Percentiles rank a stretch among this genome's conserved stretches.
Conservation (phyloP, 2,329 filamentous ascomycete species). For the Verticillium albo-atrum region DNA sequence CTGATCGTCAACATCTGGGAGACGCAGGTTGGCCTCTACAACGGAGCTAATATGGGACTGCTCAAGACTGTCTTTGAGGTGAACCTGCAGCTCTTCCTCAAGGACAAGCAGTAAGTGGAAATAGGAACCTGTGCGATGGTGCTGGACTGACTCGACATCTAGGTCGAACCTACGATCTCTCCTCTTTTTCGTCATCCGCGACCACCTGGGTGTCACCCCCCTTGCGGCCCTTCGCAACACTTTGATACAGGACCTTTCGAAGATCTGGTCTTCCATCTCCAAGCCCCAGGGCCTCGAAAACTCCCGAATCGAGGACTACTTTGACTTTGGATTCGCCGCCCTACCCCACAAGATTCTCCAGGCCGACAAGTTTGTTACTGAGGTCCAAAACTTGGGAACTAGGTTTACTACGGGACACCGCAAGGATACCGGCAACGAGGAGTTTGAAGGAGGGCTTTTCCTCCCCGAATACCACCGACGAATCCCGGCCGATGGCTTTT, state of each 20-base stretch:
- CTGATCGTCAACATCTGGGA: slow-evolving; percentile 99
- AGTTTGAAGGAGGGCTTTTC: slow-evolving; percentile 76
- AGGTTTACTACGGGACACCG: slow-evolving; percentile 81
- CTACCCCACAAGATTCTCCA: slow-evolving; percentile 96
- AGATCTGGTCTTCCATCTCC: slow-evolving; percentile 89
- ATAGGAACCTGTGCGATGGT: background rate
- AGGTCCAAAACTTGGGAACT: slow-evolving; percentile 73
- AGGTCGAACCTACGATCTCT: slow-evolving; percentile 86
- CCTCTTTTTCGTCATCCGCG: slow-evolving; percentile 97
- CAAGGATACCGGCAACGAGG: slow-evolving; percentile 59
- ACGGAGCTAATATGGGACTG: slow-evolving; percentile 97
- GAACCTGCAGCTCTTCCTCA: slow-evolving; percentile 93
- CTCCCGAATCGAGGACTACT: slow-evolving; percentile 92
- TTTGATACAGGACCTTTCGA: slow-evolving; percentile 80
- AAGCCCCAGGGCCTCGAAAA: slow-evolving; percentile 87
- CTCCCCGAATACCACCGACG: slow-evolving; percentile 91
- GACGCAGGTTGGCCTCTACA: slow-evolving; percentile 95
- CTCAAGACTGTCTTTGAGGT: slow-evolving; percentile 99
- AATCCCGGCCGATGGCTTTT: slow-evolving; percentile 96
- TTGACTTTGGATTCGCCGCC: slow-evolving; percentile 95
- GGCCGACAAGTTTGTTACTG: slow-evolving; percentile 80
- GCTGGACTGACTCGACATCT: slow-evolving; percentile 9
- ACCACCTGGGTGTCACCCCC: slow-evolving; percentile 90
- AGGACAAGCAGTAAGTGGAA: slow-evolving; percentile 75
- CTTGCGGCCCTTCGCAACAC: slow-evolving; percentile 87